A percentile compares a stretch with the other conserved stretches of the same genome.
phyloP scores from a whole-genome alignment of 1,284 basidiomycete genomes.

The Ceratobasidium sp. region DNA sequence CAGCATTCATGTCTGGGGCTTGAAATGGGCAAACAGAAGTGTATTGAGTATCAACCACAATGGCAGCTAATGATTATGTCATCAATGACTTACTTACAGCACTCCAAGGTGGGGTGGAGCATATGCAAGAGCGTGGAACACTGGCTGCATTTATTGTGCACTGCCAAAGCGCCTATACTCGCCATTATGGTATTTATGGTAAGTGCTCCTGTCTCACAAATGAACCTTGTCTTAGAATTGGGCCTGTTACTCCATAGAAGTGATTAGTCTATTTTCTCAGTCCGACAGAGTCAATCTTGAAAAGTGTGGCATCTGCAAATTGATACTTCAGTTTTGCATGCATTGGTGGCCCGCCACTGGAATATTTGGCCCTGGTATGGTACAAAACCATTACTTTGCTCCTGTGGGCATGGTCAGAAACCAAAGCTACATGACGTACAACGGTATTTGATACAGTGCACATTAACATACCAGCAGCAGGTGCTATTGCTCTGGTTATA shows the following conservation, averaged over 20 bases:
- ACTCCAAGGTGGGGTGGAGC: background rate
- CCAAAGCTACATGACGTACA: slow-evolving; percentile 26
- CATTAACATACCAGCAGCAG: slow-evolving; percentile 17
- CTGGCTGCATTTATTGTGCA: slow-evolving; percentile 1
- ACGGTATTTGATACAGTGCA: slow-evolving; percentile 9
- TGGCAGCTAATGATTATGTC: background rate
- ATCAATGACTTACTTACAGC: background rate
- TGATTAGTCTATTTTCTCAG: background rate
- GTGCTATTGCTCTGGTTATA: slow-evolving; percentile 27
- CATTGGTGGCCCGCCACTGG: slow-evolving; percentile 20
- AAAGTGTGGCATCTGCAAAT: background rate
- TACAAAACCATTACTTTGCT: slow-evolving; percentile 4
- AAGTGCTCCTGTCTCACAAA: too few species aligned
- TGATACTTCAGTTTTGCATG: slow-evolving; percentile 16
- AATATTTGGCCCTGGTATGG: slow-evolving; percentile 29
- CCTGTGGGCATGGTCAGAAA: slow-evolving; percentile 10
- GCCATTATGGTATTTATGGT: background rate
- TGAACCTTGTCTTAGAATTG: too few species aligned
- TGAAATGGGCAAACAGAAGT: background rate
- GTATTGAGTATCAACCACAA: slow-evolving; percentile 1
- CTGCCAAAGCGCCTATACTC: slow-evolving; percentile 5
- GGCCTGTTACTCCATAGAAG: background rate
- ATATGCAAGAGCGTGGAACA: background rate
- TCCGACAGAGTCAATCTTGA: background rate
- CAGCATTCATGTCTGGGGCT: slow-evolving; percentile 5